These are phyloP conservation scores for Raddia guianensis DNA, from an alignment of 176 grass and related monocot species.

Conservation along the genomic window DNA sequence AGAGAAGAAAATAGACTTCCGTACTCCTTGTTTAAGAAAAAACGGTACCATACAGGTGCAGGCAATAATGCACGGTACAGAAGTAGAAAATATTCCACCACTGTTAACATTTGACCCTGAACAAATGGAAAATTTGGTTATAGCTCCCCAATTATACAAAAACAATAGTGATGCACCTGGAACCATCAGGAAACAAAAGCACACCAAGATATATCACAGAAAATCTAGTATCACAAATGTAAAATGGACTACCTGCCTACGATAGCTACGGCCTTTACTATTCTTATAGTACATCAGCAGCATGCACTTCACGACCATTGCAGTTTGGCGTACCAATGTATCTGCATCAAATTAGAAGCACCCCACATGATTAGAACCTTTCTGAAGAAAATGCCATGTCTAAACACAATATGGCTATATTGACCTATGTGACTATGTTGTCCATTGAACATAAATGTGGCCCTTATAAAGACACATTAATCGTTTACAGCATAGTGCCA, in stretches of 20 bases:
- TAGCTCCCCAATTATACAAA: neutral
- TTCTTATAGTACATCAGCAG: constrained; percentile 96
- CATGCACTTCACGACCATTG: constrained; percentile 90
- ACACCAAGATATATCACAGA: constrained; percentile 12
- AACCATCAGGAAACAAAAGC: constrained; percentile 12
- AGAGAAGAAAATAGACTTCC: constrained; percentile 98
- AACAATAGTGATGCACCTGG: neutral
- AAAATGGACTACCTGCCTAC: constrained; percentile 73
- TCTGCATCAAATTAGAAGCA: constrained; percentile 53
- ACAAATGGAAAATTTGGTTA: constrained; percentile 31
- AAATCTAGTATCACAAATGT: constrained; percentile 11
- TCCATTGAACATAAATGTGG: neutral
- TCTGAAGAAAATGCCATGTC: neutral
- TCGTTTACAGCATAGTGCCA: constrained; percentile 10
- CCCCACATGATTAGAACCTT: neutral
- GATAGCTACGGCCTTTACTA: constrained; percentile 77
- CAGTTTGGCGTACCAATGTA: constrained; percentile 91
- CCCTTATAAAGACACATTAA: constrained; percentile 14
- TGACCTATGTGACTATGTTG: neutral
- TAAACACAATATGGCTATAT: constrained; percentile 3
- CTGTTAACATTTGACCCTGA: constrained; percentile 93
- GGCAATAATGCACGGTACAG: constrained; percentile 93
- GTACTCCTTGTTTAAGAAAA: constrained; percentile 99
- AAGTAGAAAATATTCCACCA: constrained; percentile 96
- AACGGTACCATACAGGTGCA: constrained; percentile 94